Evolutionary conservation across 1,284 basidiomycete species (phyloP).

Genomic region (Fomitopsis schrenkii): DNA sequence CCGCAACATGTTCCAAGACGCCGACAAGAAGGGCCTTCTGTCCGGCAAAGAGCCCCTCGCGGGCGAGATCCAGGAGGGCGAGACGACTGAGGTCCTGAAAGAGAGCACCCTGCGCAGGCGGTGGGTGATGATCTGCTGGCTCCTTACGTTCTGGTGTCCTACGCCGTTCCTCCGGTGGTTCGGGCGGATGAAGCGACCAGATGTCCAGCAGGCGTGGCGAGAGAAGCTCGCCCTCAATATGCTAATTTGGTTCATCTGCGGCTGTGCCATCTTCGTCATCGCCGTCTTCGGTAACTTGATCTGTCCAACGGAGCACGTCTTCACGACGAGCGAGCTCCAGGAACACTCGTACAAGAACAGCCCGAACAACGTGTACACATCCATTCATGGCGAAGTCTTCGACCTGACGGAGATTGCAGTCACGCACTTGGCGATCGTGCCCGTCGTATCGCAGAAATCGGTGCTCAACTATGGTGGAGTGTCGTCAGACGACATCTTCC

Average conservation of each 20-base stretch:
- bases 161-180: slow-evolving; percentile 65
- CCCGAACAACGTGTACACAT: slow-evolving; percentile 74
- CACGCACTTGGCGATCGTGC: slow-evolving; percentile 67
- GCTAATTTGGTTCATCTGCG: slow-evolving; percentile 94
- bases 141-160: slow-evolving; percentile 92
- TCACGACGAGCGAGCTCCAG: slow-evolving; percentile 72
- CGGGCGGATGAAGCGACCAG: slow-evolving; percentile 90
- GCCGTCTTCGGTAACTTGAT: slow-evolving; percentile 86
- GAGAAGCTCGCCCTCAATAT: slow-evolving; percentile 97
- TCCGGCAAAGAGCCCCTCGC: slow-evolving; percentile 75
- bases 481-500: slow-evolving; percentile 81
- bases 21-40: slow-evolving; percentile 66
- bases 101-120: slow-evolving; percentile 76
- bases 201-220: slow-evolving; percentile 94
- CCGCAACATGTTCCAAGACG: slow-evolving; percentile 89
- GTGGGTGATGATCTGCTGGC: slow-evolving; percentile 88
- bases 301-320: slow-evolving; percentile 94
- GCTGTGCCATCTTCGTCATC: slow-evolving; percentile 88
- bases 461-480: slow-evolving; percentile 84
- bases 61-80: slow-evolving; percentile 77
- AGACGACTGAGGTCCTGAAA: slow-evolving; percentile 85
- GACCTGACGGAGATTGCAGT: slow-evolving; percentile 61
- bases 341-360: slow-evolving; percentile 63
- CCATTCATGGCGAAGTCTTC: slow-evolving; percentile 93
- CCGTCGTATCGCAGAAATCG: slow-evolving; percentile 71